These are phyloP conservation scores for Taphrina flavorubra DNA, from an alignment of 1,139 yeast genomes.

Conservation along the genomic window DNA sequence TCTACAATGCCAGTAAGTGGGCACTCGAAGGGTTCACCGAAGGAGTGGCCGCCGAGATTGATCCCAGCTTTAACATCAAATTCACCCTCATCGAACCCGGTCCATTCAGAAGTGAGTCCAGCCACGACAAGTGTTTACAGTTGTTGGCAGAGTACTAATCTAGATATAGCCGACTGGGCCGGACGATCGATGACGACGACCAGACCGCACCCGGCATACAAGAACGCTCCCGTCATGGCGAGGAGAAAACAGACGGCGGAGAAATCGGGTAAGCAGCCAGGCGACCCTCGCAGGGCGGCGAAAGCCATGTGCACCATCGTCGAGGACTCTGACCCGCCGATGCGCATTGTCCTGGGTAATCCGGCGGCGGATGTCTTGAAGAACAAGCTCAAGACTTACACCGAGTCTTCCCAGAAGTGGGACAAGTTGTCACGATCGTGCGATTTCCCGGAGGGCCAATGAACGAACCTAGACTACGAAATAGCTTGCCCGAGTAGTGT, in stretches of 20 bases:
- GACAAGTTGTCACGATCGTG: slow-evolving; percentile 17
- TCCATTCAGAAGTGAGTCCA: slow-evolving; percentile 23
- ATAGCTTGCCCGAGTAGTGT: no score
- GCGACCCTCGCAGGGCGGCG: slow-evolving; percentile 21
- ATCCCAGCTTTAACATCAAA: slow-evolving; percentile 28
- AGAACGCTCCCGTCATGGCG: slow-evolving; percentile 25
- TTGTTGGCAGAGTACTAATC: not conserved
- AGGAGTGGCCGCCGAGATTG: slow-evolving; percentile 27
- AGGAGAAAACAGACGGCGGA: slow-evolving; percentile 19
- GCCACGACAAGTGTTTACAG: no score
- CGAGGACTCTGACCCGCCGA: slow-evolving; percentile 18
- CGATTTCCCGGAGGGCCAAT: slow-evolving; percentile 12
- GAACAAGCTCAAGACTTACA: slow-evolving; percentile 13
- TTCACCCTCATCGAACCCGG: slow-evolving; percentile 36
- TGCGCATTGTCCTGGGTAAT: slow-evolving; percentile 22
- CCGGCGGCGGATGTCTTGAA: slow-evolving; percentile 11
- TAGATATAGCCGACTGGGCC: slow-evolving; percentile 32
- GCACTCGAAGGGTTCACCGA: slow-evolving; percentile 39
- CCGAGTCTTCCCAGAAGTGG: slow-evolving; percentile 12
- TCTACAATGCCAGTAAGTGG: slow-evolving; percentile 35
- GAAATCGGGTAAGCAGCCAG: slow-evolving; percentile 26
- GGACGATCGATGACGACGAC: slow-evolving; percentile 30
- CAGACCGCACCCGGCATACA: slow-evolving; percentile 35
- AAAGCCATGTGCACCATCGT: slow-evolving; percentile 25
- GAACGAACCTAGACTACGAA: not conserved